These are phyloP conservation scores for Exophiala xenobiotica DNA, from an alignment of 2,329 filamentous ascomycete species.

Conservation along the genomic window DNA sequence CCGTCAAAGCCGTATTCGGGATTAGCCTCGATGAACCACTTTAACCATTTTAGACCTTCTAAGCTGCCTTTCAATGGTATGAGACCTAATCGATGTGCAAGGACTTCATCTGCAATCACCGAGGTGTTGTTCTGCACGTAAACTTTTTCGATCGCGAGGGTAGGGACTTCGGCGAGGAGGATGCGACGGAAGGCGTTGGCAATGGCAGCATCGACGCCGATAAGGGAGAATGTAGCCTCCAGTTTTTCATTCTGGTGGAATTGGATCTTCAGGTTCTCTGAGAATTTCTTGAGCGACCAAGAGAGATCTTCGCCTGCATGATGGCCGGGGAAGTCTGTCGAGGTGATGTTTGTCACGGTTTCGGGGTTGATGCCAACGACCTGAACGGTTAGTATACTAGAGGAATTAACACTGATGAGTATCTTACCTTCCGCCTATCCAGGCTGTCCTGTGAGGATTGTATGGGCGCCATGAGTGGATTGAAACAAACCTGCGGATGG, in stretches of 20 bases:
- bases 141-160: conserved; percentile 88
- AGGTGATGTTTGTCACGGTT: conserved; percentile 83
- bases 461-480: conserved; percentile 21
- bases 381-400: conserved; percentile 11
- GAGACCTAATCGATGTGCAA: conserved; percentile 84
- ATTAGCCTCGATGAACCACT: conserved; percentile 75
- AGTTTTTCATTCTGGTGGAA: conserved; percentile 80
- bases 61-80: conserved; percentile 82
- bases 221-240: conserved; percentile 83
- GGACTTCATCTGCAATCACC: conserved; percentile 95
- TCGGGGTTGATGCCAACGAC: conserved; percentile 81
- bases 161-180: conserved; percentile 89
- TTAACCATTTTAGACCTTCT: conserved; percentile 76
- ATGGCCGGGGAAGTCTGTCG: conserved; percentile 89
- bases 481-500: neutral
- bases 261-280: conserved; percentile 65
- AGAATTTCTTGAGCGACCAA: conserved; percentile 75
- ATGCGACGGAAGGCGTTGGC: conserved; percentile 98
- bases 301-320: conserved; percentile 83
- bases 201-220: conserved; percentile 87
- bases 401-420: neutral
- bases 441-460: conserved; percentile 21
- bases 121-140: conserved; percentile 96
- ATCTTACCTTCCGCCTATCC: conserved; percentile 26
- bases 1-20: conserved; percentile 47